phyloP scores from a whole-genome alignment of 768 basidiomycete genomes.

The Lactarius akahatsu region DNA sequence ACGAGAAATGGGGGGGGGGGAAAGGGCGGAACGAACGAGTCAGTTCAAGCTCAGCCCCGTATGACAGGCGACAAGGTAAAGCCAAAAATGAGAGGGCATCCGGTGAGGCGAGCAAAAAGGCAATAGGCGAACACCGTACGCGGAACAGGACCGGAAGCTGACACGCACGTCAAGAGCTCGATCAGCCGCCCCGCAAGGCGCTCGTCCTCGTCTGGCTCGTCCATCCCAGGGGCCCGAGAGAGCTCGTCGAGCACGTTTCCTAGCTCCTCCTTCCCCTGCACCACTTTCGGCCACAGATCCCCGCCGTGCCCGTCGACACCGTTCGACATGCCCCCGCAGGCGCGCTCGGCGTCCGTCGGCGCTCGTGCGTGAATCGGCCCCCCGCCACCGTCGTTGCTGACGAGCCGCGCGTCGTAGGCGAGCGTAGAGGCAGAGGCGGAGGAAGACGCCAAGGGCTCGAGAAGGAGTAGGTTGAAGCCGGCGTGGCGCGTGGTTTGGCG shows the following conservation, averaged over 20 bases:
- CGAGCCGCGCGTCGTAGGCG: conserved; percentile 52
- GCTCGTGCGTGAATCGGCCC: conserved; percentile 54
- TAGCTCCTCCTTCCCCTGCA: conserved; percentile 53
- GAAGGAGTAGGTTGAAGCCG: conserved; percentile 78
- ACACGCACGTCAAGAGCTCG: conserved; percentile 65
- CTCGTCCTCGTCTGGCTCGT: conserved; percentile 38
- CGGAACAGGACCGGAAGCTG: conserved; percentile 18
- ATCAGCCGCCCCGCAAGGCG: conserved; percentile 60
- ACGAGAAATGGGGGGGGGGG: background rate
- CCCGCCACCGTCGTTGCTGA: conserved; percentile 74
- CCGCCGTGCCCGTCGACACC: conserved; percentile 65
- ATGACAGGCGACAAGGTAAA: background rate
- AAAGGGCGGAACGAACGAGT: background rate
- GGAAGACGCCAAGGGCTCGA: conserved; percentile 42
- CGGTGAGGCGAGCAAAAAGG: background rate
- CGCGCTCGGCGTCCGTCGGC: conserved; percentile 50
- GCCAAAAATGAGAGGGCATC: background rate
- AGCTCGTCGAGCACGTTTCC: conserved; percentile 42
- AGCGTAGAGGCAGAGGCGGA: conserved; percentile 31
- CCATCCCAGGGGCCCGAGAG: conserved; percentile 39
- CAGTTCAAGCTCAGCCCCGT: background rate
- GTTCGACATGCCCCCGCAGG: conserved; percentile 67
- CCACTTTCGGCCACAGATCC: conserved; percentile 72
- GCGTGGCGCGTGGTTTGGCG: conserved; percentile 57
- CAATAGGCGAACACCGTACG: background rate